Evolutionary conservation across 1,284 basidiomycete species (phyloP), one percentile per base, ranked within the genome.

Genomic region (Naganishia sp.): DNA sequence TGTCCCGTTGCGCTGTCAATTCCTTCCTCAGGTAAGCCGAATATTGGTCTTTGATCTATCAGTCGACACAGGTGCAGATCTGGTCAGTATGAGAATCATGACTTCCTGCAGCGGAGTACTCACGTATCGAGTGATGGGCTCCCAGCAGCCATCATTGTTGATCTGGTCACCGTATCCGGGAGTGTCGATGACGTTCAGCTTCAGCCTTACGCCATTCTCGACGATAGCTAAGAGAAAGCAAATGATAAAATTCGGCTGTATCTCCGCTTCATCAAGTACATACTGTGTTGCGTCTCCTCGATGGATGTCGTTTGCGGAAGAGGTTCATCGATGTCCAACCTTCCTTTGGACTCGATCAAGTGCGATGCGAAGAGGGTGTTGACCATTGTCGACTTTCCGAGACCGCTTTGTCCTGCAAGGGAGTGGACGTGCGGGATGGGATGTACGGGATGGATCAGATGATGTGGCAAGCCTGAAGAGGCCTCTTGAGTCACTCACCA

Each of bases 121-220:
- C 82, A 97, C 98, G 81, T 98, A 96, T 82, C 96, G 96, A 80
- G 98, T 86, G 74, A 98, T 97, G 36, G 95, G 91, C 77, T 99
- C 95, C 95, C 95, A 99, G 85, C 96, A 98, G 80, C 91, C 91
- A 80, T 99, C 96, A 80, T 99, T 99, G 86, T 99, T 97, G 78
- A 99, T 88, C 76, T 94, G 91, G 84, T 99, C 96, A 64, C 94
- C 96, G 76, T 96, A 99, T 45, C 96, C 95, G 64, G 95, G 95
- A 6, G 96, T 99, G 81, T 99, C 96, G 73, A 99, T 93, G 72
- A 99, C 97, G 86, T 99, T 99, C 74, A 99, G 83, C 65, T 92
- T 87, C 69, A 99, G 87, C 78, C 88, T 89, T 68, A 99, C 95
- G 64, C 93, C 93, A 73, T 98, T 98, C 81, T 99, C 95, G 63